A percentile compares a stretch with the other conserved stretches of the same genome.
Conservation (phyloP, 768 basidiomycete species). For the Leccinum imitatum region DNA sequence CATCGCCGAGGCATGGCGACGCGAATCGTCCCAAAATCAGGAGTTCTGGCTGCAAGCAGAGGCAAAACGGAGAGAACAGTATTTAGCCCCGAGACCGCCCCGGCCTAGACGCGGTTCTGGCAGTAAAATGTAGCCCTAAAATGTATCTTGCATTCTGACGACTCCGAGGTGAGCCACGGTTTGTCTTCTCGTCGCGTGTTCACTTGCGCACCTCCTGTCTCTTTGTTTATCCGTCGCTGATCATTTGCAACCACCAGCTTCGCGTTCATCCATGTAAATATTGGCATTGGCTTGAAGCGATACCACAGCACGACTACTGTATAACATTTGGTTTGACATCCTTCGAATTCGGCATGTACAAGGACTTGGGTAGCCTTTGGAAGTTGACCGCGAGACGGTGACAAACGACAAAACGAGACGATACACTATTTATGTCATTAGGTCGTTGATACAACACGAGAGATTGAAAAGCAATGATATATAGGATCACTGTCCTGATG, state of each 20-base stretch:
- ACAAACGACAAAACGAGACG: constrained; percentile 7
- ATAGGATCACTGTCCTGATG: constrained; percentile 18
- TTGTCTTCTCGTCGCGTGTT: neutral
- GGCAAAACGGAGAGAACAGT: constrained; percentile 47
- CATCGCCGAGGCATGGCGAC: constrained; percentile 69
- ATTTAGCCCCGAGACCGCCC: constrained; percentile 38
- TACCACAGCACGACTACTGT: constrained; percentile 24
- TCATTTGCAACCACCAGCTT: constrained; percentile 17
- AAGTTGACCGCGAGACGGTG: constrained; percentile 2
- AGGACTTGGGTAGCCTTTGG: constrained; percentile 10
- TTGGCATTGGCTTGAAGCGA: constrained; percentile 22
- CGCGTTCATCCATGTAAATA: constrained; percentile 35
- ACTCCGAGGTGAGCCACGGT: constrained; percentile 17
- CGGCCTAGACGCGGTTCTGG: constrained; percentile 37
- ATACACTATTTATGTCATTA: constrained; percentile 27
- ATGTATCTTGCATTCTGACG: constrained; percentile 13
- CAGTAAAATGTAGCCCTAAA: constrained; percentile 51
- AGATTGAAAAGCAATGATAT: constrained; percentile 14
- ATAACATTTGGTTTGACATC: constrained; percentile 22
- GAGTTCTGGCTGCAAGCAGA: constrained; percentile 60
- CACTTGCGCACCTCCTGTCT: neutral
- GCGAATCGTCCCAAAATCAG: constrained; percentile 58
- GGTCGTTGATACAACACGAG: constrained; percentile 20
- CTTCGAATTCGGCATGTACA: constrained; percentile 14
- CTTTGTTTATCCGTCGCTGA: constrained; percentile 1